phyloP scores from a whole-genome alignment of 1,284 basidiomycete genomes.

The Leucoagaricus sp. region DNA sequence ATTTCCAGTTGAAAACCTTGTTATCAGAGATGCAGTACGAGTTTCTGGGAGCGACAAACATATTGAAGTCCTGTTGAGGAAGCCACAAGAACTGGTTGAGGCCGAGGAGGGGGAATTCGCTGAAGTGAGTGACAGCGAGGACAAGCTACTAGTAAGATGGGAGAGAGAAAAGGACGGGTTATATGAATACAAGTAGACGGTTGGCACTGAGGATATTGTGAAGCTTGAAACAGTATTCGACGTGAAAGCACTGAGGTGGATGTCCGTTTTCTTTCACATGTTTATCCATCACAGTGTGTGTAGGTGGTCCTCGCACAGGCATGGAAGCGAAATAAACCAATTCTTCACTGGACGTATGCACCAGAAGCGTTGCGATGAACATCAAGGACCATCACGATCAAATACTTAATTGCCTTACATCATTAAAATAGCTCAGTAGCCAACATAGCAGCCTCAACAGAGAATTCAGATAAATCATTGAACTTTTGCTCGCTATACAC shows the following conservation, averaged over 20 bases:
- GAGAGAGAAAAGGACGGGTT: slow-evolving; percentile 19
- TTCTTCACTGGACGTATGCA: too few species aligned
- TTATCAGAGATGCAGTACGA: slow-evolving; percentile 53
- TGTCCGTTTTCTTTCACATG: too few species aligned
- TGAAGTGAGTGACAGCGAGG: background rate
- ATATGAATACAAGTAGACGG: slow-evolving; percentile 16
- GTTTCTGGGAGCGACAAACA: slow-evolving; percentile 38
- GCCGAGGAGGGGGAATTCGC: background rate
- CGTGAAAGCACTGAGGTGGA: slow-evolving; percentile 12
- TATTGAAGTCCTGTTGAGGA: slow-evolving; percentile 47
- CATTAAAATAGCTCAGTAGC: too few species aligned
- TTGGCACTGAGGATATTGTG: slow-evolving; percentile 13
- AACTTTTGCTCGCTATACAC: too few species aligned
- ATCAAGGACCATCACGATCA: too few species aligned
- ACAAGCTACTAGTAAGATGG: slow-evolving; percentile 13
- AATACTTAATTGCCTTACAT: too few species aligned
- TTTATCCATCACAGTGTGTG: too few species aligned
- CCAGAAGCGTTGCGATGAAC: too few species aligned
- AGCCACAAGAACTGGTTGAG: slow-evolving; percentile 45
- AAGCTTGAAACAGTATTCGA: slow-evolving; percentile 14
- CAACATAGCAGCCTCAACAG: too few species aligned
- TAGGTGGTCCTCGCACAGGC: too few species aligned
- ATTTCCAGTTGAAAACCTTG: slow-evolving; percentile 42
- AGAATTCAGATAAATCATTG: too few species aligned
- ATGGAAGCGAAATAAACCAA: too few species aligned